Evolutionary conservation across 2,329 filamentous ascomycete genomes (phyloP).

Genomic region (Coniella lustricola): DNA sequence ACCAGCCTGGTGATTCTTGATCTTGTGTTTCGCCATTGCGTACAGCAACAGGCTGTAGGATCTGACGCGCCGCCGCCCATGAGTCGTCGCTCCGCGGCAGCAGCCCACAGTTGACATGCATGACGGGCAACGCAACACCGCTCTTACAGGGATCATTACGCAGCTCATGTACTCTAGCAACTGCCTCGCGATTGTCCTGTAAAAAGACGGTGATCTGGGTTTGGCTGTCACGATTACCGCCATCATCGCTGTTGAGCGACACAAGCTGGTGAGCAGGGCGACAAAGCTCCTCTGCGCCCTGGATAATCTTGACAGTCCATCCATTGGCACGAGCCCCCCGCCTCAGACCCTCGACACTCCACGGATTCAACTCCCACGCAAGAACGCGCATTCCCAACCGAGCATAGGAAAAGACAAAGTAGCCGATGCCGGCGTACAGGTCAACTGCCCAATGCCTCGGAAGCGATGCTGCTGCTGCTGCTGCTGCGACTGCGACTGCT

Average conservation of each 20-base stretch:
- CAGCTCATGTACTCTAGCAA: conserved; percentile 31
- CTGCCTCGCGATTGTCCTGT: conserved; percentile 58
- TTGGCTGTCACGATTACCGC: conserved; percentile 23
- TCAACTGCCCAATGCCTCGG: conserved; percentile 57
- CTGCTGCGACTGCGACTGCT: no score
- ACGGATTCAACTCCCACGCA: conserved; percentile 86
- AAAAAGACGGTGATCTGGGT: conserved; percentile 60
- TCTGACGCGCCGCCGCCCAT: conserved; percentile 46
- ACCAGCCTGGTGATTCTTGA: conserved; percentile 35
- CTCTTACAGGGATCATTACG: conserved; percentile 19
- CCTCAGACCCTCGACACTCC: conserved; percentile 76
- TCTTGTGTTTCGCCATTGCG: background rate
- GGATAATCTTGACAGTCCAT: conserved; percentile 54
- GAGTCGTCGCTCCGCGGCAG: conserved; percentile 49
- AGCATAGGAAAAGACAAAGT: conserved; percentile 83
- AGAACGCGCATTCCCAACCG: conserved; percentile 65
- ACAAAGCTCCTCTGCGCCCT: conserved; percentile 33
- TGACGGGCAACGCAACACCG: conserved; percentile 32
- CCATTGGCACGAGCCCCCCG: conserved; percentile 66
- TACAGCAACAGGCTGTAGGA: conserved; percentile 27
- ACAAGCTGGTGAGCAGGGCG: conserved; percentile 31
- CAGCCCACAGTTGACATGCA: conserved; percentile 59
- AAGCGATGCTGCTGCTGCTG: conserved; percentile 12
- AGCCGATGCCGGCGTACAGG: conserved; percentile 88
- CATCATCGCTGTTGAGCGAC: background rate